Base-by-base conservation (phyloP, 73 alveolate genomes). In the Paramecium sonneborni region DNA sequence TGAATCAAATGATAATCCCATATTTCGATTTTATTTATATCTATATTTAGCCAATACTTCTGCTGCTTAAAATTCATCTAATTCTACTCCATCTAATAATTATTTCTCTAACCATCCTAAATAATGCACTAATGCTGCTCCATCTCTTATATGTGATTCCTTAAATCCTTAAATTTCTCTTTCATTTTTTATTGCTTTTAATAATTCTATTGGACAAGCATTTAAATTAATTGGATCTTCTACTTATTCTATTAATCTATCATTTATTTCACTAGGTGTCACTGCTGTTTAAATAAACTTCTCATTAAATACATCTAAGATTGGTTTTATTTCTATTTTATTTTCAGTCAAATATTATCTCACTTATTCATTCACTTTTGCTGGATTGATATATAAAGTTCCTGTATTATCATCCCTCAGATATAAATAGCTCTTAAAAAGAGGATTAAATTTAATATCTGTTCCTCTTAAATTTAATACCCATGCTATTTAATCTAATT, bases 401-500 rank as follows among this genome's bases (percentile, higher is more conserved):
- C 92, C 93, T 37, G 93, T 68, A 30, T 86, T 67, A 43, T 69
- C 56, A 32, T 96, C 92, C 23, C 24, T 62, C 26, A 97, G 84
- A 28, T 95, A 69, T 43, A 95, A 91, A 92, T 97, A 98, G 21
- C 98, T 92, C 85, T 97, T 97, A 94, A 98, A 98, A 3, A 98
- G 96, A 0, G 99, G 99, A 94, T 98, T 98, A 95, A 94, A 98
- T 43, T 94, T 93, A 46, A 98, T 96, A 92, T 98, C 99, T 7
- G 74, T 38, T 58, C 99, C 99, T 88, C 99, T 91, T 46, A 97
- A 76, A 93, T 98, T 98, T 21, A 97, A 86, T 5, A 97, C 67
- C 99, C 99, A 97, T 26, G 99, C 99, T 20, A 97, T 97, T 52
- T 97, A 97, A 90, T 97, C 99, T 24, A 97, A 95, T 15, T 96